Percentiles rank a stretch among this genome's conserved stretches.
These are phyloP conservation scores for Entomophthora muscae DNA, from an alignment of 371 early-diverging fungal genomes.

Conservation along the genomic window DNA sequence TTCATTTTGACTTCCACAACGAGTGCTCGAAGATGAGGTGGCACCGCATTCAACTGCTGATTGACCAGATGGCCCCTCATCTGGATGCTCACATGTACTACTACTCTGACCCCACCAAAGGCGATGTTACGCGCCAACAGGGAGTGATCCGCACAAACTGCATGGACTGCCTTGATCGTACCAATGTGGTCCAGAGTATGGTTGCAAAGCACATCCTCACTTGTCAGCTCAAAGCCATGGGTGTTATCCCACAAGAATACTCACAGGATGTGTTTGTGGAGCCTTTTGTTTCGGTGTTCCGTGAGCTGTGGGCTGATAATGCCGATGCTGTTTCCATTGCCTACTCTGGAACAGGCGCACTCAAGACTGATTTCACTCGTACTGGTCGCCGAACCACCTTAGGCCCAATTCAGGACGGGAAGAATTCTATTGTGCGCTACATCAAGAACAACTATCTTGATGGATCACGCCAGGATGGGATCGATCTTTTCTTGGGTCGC, in stretches of 20 bases:
- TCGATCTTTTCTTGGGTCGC: constrained; percentile 4
- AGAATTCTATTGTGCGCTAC: constrained; percentile 72
- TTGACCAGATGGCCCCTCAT: constrained; percentile 47
- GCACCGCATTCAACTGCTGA: constrained; percentile 52
- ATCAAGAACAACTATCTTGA: constrained; percentile 86
- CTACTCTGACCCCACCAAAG: not conserved
- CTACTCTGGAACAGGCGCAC: constrained; percentile 96
- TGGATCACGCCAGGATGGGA: constrained; percentile 51
- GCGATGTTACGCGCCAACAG: constrained; percentile 24
- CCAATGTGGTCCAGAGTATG: constrained; percentile 94
- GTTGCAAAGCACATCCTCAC: constrained; percentile 55
- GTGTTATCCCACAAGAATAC: constrained; percentile 14
- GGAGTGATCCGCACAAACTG: constrained; percentile 95
- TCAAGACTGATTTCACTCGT: constrained; percentile 92
- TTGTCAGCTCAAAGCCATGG: constrained; percentile 41
- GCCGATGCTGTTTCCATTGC: constrained; percentile 91
- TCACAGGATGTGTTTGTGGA: not conserved
- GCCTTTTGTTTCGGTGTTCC: not conserved
- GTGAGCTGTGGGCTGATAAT: constrained; percentile 88
- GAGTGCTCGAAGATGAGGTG: constrained; percentile 89
- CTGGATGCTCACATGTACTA: constrained; percentile 45
- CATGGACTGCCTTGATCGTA: constrained; percentile 99
- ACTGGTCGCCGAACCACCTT: constrained; percentile 71
- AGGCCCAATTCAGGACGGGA: constrained; percentile 69
- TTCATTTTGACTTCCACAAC: constrained; percentile 92